Base-by-base conservation (phyloP, 1,139 yeast genomes). In the Lodderomyces margitis region DNA sequence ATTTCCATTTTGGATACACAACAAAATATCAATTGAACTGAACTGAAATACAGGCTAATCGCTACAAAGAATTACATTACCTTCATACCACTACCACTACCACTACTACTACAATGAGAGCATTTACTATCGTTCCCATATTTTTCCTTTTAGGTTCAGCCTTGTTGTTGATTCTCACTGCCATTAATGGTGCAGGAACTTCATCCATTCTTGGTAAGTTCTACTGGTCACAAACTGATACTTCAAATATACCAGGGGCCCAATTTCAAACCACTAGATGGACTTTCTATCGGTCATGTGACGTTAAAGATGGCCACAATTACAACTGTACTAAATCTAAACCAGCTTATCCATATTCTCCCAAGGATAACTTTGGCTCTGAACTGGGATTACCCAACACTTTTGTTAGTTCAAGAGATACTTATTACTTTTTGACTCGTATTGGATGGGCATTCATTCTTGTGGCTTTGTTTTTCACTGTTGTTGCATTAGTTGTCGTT, bases 201-300 rank as follows among this genome's bases (percentile, higher is more conserved):
- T 51, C 74, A 5, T 75, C 81, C 2, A 52, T 63, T 1, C 57
- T 85, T 45, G 70, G 72, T 44, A 62, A 70, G 45, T 81, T 85
- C 60, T 86, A 80, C 64, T 86, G 87, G 83, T 63, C 87, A 30
- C 70, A 82, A 56, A 89, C 86, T 15, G 81, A 80, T 47, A 83
- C 94, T 21, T 61, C 75, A n/a, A 63, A 62, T 14, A 75, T 83
- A 43, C 56, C 73, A 10, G 74, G 75, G 51, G 49, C 42, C 5
- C 43, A 42, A 21, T 40, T 39, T 17, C 30, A 37, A n/a, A 34
- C n/a, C 5, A 44, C 51, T 21, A 43, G 87, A 59, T 87, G 95
- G 95, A 83, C 88, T n/a, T 69, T 73, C 52, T 87, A 85, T 62
- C 72, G 75, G 39, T 56, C 70, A 46, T 87, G 95, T 65, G 80